These are phyloP conservation scores for Termitomyces sp. DNA, from an alignment of 768 basidiomycete species.

Conservation along the genomic window DNA sequence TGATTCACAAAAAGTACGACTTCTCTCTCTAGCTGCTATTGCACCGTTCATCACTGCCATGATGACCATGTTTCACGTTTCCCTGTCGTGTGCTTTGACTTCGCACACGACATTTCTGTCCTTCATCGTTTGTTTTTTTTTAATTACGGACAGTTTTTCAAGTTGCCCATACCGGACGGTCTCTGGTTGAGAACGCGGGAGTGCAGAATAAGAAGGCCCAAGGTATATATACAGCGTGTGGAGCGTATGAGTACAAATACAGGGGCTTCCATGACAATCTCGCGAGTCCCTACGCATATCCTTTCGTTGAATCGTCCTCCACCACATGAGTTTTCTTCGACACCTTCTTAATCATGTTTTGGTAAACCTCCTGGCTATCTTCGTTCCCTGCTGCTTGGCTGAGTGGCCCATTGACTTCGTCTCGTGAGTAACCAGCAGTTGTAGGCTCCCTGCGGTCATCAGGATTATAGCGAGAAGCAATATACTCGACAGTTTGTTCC, in stretches of 20 bases:
- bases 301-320: constrained; percentile 5
- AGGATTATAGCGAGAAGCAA: constrained; percentile 34
- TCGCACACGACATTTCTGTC: constrained; percentile 1
- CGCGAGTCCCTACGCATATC: background rate
- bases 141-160: constrained; percentile 4
- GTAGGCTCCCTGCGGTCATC: constrained; percentile 31
- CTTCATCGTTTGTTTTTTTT: background rate
- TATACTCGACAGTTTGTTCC: constrained; percentile 37
- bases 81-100: background rate
- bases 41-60: background rate
- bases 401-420: constrained; percentile 46
- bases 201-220: too few relatives aligned
- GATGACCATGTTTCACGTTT: constrained; percentile 2
- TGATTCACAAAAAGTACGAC: constrained; percentile 11
- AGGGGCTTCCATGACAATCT: background rate
- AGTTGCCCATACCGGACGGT: background rate
- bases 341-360: constrained; percentile 10
- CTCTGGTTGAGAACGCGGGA: background rate
- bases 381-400: constrained; percentile 29
- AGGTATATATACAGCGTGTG: background rate
- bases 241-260: background rate
- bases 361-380: constrained; percentile 12
- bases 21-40: background rate
- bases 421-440: constrained; percentile 33
- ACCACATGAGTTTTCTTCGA: constrained; percentile 10